phyloP scores from a whole-genome alignment of 352 stramenopile genomes.

The Phytopythium litorale region DNA sequence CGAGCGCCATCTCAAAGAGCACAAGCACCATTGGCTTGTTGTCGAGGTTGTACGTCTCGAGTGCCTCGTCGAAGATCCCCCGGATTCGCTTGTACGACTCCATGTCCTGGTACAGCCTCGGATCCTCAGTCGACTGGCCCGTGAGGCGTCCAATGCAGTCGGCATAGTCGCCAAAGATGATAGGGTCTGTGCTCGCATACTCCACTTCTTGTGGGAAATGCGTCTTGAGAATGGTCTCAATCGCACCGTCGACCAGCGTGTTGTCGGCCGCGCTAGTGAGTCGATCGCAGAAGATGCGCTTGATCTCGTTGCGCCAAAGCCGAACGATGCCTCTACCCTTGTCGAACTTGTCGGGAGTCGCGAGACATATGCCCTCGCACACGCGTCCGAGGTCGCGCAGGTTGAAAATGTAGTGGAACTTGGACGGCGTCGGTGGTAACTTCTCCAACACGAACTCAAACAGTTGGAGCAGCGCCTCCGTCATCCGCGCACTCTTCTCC shows the following conservation, averaged over 20 bases:
- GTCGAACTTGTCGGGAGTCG: slow-evolving; percentile 88
- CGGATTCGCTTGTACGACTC: slow-evolving; percentile 89
- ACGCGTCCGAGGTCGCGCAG: slow-evolving; percentile 93
- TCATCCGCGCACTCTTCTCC: slow-evolving; percentile 76
- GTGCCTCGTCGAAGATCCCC: slow-evolving; percentile 90
- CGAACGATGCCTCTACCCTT: slow-evolving; percentile 68
- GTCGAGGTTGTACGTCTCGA: slow-evolving; percentile 94
- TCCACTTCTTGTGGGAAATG: slow-evolving; percentile 68
- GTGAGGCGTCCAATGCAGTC: slow-evolving; percentile 80
- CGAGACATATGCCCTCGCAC: slow-evolving; percentile 93
- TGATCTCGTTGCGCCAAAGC: slow-evolving; percentile 93
- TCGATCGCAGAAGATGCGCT: slow-evolving; percentile 92
- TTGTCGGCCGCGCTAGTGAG: slow-evolving; percentile 88
- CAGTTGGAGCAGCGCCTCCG: slow-evolving; percentile 80
- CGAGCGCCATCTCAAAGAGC: slow-evolving; percentile 95
- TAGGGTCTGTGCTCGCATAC: slow-evolving; percentile 63
- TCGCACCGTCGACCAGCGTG: slow-evolving; percentile 69
- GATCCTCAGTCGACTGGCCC: slow-evolving; percentile 64
- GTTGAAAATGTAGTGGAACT: slow-evolving; percentile 98
- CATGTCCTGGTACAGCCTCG: slow-evolving; percentile 93
- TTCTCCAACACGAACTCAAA: slow-evolving; percentile 91
- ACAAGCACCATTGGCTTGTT: slow-evolving; percentile 95
- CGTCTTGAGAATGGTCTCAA: slow-evolving; percentile 72
- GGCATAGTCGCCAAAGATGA: slow-evolving; percentile 93
- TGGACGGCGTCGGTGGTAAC: slow-evolving; percentile 90